A percentile compares a stretch with the other conserved stretches of the same genome.
Conservation (phyloP, 73 alveolate genomes). For the Paramecium caudatum region DNA sequence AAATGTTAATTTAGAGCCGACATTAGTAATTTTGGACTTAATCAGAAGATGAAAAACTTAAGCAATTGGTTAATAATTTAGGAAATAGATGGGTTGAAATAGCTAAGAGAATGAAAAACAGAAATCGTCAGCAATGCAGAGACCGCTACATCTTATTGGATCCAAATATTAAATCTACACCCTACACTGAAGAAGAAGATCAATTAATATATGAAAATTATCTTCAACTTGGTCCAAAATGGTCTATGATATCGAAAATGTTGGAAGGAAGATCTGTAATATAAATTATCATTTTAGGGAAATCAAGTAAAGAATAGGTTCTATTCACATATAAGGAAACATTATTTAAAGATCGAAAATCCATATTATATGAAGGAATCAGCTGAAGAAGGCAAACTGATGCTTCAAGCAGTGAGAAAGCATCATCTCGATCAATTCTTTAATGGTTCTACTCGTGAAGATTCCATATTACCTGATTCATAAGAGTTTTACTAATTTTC, state of each 20-base stretch:
- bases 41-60: background rate
- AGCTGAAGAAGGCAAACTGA: too few relatives aligned
- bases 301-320: conserved; percentile 27
- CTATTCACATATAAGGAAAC: background rate
- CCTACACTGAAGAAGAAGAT: too few relatives aligned
- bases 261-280: conserved; percentile 34
- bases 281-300: background rate
- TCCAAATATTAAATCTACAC: too few relatives aligned
- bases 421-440: too few relatives aligned
- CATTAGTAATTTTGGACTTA: background rate
- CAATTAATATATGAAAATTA: too few relatives aligned
- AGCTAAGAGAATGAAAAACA: background rate
- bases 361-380: too few relatives aligned
- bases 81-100: conserved; percentile 18
- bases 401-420: too few relatives aligned
- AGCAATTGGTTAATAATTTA: background rate
- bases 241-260: conserved; percentile 4
- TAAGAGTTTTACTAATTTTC: too few relatives aligned
- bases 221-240: background rate
- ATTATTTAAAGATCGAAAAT: too few relatives aligned
- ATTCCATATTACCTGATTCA: too few relatives aligned
- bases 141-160: too few relatives aligned
- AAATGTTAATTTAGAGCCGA: background rate
- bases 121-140: conserved; percentile 17
- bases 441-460: too few relatives aligned